phyloP scores from a whole-genome alignment of 2,329 filamentous ascomycete species.

The Periglandula ipomoeae region DNA sequence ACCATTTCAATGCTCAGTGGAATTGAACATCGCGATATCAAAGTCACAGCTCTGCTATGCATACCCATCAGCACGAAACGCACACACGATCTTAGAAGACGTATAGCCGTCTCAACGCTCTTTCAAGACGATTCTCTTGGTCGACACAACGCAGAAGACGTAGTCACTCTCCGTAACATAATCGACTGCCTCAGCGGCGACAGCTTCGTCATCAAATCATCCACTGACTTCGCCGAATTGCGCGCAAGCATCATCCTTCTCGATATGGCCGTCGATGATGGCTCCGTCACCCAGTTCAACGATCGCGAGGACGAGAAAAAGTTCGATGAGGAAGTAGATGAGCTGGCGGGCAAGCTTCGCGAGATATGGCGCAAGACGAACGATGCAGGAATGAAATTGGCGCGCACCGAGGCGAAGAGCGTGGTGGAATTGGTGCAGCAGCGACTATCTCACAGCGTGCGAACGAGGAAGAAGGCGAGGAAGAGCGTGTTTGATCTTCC shows the following conservation, averaged over 20 bases:
- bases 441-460: conserved; percentile 60
- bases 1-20: conserved; percentile 37
- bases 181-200: conserved; percentile 35
- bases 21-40: conserved; percentile 40
- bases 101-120: conserved; percentile 57
- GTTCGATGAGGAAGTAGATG: conserved; percentile 67
- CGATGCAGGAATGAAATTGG: conserved; percentile 63
- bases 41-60: conserved; percentile 46
- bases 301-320: conserved; percentile 23
- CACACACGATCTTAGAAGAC: conserved; percentile 52
- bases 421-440: conserved; percentile 65
- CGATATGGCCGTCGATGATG: conserved; percentile 66
- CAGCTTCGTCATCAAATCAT: conserved; percentile 41
- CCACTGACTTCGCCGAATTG: conserved; percentile 62
- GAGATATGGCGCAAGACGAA: conserved; percentile 53
- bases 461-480: conserved; percentile 51
- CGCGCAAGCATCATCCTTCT: conserved; percentile 58
- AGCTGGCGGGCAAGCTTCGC: conserved; percentile 51
- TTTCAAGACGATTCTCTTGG: conserved; percentile 40
- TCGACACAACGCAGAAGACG: conserved; percentile 29
- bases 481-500: conserved; percentile 39
- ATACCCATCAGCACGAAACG: conserved; percentile 44
- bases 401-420: conserved; percentile 68
- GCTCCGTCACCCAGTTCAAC: conserved; percentile 20
- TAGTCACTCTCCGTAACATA: conserved; percentile 33